A percentile compares a stretch with the other conserved stretches of the same genome.
Conservation (phyloP, 2,329 filamentous ascomycete species). For the Fusarium pininemorale region DNA sequence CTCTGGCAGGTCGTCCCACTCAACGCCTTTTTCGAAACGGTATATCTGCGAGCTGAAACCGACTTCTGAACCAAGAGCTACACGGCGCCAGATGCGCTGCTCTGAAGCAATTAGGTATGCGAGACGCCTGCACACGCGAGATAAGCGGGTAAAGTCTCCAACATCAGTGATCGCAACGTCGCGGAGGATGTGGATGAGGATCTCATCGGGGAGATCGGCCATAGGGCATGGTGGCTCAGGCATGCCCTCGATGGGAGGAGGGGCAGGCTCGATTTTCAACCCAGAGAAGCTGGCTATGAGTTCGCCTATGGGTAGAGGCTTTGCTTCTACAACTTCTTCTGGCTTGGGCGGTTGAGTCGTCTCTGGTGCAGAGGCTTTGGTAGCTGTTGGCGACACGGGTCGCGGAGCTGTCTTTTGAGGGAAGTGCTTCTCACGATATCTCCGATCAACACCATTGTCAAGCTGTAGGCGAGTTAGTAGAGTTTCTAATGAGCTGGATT, state of each 20-base stretch:
- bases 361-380: neutral
- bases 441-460: conserved; percentile 83
- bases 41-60: conserved; percentile 89
- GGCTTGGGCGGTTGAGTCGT: neutral
- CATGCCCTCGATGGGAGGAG: conserved; percentile 75
- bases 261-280: conserved; percentile 72
- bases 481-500: too few species aligned
- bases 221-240: conserved; percentile 83
- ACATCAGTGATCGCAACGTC: conserved; percentile 79
- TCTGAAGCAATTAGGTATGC: conserved; percentile 87
- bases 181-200: conserved; percentile 80
- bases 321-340: conserved; percentile 59
- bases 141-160: conserved; percentile 76
- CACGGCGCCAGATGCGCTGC: conserved; percentile 83
- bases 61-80: conserved; percentile 75
- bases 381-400: conserved; percentile 35
- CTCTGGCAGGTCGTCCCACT: conserved; percentile 60
- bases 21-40: conserved; percentile 71
- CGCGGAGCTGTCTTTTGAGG: conserved; percentile 56
- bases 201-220: conserved; percentile 80
- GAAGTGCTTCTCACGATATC: conserved; percentile 92
- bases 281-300: conserved; percentile 80
- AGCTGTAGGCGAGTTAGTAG: conserved; percentile 49
- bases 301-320: conserved; percentile 67
- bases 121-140: conserved; percentile 85